Base-by-base conservation (phyloP, 1,284 basidiomycete genomes). In the Coriolopsis trogii region DNA sequence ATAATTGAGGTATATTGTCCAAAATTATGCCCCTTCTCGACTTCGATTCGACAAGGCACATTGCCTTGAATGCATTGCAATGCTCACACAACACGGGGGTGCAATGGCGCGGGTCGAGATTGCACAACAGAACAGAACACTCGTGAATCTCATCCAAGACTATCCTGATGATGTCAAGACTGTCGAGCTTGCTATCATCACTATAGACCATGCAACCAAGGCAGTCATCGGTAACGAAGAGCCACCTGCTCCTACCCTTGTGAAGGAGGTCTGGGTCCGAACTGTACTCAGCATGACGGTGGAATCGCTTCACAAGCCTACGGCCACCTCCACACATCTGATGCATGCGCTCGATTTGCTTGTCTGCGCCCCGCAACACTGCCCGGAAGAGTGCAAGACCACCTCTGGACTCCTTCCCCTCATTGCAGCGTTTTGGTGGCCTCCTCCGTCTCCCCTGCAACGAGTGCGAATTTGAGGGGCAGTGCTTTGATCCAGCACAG, bases 41-140 rank as follows among this genome's bases (percentile, higher is more conserved):
- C 28, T 62, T 70, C 3, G 72, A 76, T 3, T 66, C 61, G 4
- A 77, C 72, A 21, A 73, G 77, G 1, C 71, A 77, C 51, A 67
- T 84, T 36, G 79, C 78, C 13, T 69, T 87, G 3, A 76, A 77
- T 18, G 74, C 80, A 0, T 65, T 86, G 73, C 70, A 0, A 78
- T 76, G 31, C 73, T 84, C 13, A 85, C 84, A 0, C 83, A 82
- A 51, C 82, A 85, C 46, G 81, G 82, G 6, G 82, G 82, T 5
- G 45, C 63, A 3, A 65, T 73, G 15, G 72, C 78, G 20, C 76
- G 77, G 44, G 62, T 68, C 30, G 75, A 78, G 49, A 80, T 87
- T 42, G 77, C 82, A 0, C 72, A 73, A 18, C 67, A 73, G 40
- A 68, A 66, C 5, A 58, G 67, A 4, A 62, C 57, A 2, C 66